Evolutionary conservation across 306 rosid genomes (phyloP).

Genomic region (Casuarina glauca): DNA sequence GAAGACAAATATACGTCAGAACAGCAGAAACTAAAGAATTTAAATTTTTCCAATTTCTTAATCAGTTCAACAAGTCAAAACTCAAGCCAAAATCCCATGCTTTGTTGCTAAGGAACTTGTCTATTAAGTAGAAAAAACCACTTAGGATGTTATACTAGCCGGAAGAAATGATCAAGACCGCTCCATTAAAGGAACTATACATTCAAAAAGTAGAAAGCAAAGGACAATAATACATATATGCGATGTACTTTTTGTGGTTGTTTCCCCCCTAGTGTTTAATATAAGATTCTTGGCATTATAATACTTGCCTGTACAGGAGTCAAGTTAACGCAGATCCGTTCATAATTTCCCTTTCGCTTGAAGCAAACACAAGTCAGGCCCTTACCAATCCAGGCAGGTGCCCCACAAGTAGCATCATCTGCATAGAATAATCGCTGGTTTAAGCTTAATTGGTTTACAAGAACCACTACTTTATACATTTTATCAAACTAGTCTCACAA

Average conservation of each 20-base stretch:
- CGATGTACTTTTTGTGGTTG: too few species aligned
- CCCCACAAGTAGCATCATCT: conserved; percentile 63
- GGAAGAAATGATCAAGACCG: too few species aligned
- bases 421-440: conserved; percentile 31
- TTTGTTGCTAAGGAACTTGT: background rate
- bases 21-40: background rate
- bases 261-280: background rate
- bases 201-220: too few species aligned
- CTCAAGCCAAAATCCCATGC: background rate
- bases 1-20: background rate
- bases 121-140: too few species aligned
- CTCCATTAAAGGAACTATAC: too few species aligned
- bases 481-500: background rate
- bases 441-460: conserved; percentile 9
- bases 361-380: conserved; percentile 91
- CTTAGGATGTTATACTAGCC: too few species aligned
- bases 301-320: conserved; percentile 71
- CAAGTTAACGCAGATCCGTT: conserved; percentile 59
- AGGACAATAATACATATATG: too few species aligned
- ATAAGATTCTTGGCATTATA: background rate
- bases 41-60: background rate
- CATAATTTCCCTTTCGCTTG: conserved; percentile 70
- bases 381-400: conserved; percentile 78
- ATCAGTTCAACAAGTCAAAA: background rate
- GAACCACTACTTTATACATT: background rate